phyloP scores from a whole-genome alignment of 768 basidiomycete genomes.

The Rhodotorula graminis region DNA sequence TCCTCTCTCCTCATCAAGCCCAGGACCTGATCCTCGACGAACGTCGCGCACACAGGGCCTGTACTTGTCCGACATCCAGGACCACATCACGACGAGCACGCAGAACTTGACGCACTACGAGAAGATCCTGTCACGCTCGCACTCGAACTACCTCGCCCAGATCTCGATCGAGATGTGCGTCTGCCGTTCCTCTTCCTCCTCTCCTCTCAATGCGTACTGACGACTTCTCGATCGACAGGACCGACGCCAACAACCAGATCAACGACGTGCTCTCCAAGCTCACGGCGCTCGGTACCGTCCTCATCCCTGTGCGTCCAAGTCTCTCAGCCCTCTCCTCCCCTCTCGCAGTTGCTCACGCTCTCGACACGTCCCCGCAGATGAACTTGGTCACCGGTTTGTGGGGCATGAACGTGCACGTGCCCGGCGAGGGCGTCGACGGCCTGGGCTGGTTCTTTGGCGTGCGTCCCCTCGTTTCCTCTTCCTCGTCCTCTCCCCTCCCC shows the following conservation, averaged over 20 bases:
- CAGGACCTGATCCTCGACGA: not conserved
- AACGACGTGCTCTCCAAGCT: constrained; percentile 97
- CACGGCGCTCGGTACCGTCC: constrained; percentile 92
- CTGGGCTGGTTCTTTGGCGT: constrained; percentile 54
- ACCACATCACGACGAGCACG: constrained; percentile 99
- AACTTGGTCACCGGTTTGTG: constrained; percentile 81
- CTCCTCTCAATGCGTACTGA: too few relatives aligned
- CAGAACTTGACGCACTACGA: constrained; percentile 99
- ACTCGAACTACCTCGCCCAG: constrained; percentile 98
- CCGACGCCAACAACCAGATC: constrained; percentile 97
- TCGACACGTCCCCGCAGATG: constrained; percentile 40
- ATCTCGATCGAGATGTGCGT: constrained; percentile 98
- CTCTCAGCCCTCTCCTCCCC: fast-evolving
- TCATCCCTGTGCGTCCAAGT: constrained; percentile 68
- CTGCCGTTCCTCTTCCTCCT: too few relatives aligned
- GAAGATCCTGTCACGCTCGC: constrained; percentile 95
- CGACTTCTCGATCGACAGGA: not conserved
- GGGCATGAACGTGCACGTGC: constrained; percentile 96
- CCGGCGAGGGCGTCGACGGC: constrained; percentile 62
- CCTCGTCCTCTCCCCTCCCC: not conserved
- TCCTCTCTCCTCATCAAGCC: constrained; percentile 59
- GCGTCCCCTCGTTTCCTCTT: not conserved
- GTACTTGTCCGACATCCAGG: constrained; percentile 50
- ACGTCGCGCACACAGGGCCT: constrained; percentile 22
- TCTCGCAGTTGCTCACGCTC: not conserved